phyloP scores from a whole-genome alignment of 768 basidiomycete genomes.

The Ramaria rubella region DNA sequence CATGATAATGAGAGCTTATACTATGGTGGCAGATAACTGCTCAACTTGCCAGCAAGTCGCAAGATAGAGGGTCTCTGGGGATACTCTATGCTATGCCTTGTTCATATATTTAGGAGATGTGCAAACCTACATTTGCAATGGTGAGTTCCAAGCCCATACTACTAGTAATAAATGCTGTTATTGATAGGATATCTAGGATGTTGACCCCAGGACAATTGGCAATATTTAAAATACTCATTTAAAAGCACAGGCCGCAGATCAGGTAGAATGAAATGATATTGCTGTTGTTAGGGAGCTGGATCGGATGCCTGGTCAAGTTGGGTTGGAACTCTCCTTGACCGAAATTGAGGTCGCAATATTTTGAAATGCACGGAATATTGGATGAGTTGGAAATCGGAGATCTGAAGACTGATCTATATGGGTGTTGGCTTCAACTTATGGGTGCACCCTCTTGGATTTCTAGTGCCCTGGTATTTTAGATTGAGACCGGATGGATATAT shows the following conservation, averaged over 20 bases:
- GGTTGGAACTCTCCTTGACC: no score
- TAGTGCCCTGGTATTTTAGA: no score
- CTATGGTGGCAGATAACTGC: slow-evolving; percentile 7
- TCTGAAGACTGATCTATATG: no score
- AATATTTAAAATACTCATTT: slow-evolving; percentile 18
- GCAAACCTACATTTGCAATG: slow-evolving; percentile 7
- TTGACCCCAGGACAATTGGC: slow-evolving; percentile 11
- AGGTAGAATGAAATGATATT: slow-evolving; percentile 16
- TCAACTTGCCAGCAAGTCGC: slow-evolving; percentile 20
- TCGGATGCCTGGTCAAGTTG: no score
- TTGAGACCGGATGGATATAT: no score
- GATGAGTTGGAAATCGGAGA: no score
- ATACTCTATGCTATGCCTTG: slow-evolving; percentile 3
- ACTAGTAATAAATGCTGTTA: not conserved
- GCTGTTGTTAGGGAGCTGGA: no score
- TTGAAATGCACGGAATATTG: no score
- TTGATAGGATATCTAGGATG: slow-evolving; percentile 10
- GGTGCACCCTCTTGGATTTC: no score
- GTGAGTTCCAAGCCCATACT: not conserved
- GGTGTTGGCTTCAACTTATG: no score
- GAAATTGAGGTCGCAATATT: no score
- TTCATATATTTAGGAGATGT: slow-evolving; percentile 7
- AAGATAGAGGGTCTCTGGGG: slow-evolving; percentile 13
- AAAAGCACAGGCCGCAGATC: slow-evolving; percentile 5
- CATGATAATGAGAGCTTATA: slow-evolving; percentile 5